Evolutionary conservation across 2,329 filamentous ascomycete species (phyloP).

Genomic region (Clonostachys solani): DNA sequence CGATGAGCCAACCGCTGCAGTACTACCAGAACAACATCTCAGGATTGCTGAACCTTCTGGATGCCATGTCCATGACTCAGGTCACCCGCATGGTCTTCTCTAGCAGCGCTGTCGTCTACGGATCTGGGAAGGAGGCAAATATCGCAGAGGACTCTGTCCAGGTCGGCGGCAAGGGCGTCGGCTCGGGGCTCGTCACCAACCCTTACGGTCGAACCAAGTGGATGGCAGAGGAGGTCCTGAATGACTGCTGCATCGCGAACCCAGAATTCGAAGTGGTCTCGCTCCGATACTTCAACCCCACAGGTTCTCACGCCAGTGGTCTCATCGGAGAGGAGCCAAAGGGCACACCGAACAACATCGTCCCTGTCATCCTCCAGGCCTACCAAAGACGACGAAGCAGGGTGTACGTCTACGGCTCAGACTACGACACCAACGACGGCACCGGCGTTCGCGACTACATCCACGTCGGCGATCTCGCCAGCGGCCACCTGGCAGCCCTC

Average conservation of each 20-base stretch:
- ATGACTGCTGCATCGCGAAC: constrained; percentile 56
- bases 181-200: constrained; percentile 50
- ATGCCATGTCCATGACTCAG: constrained; percentile 51
- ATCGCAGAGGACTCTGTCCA: constrained; percentile 31
- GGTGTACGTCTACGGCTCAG: constrained; percentile 57
- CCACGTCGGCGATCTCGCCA: constrained; percentile 61
- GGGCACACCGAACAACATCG: constrained; percentile 57
- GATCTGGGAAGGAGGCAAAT: constrained; percentile 46
- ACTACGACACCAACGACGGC: constrained; percentile 64
- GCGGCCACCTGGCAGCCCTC: constrained; percentile 60
- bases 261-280: constrained; percentile 59
- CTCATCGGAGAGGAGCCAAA: constrained; percentile 61
- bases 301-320: constrained; percentile 61
- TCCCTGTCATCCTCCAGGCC: constrained; percentile 60
- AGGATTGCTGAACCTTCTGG: constrained; percentile 56
- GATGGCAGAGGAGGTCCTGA: constrained; percentile 63
- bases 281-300: constrained; percentile 64
- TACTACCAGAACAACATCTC: constrained; percentile 68
- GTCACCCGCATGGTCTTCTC: constrained; percentile 67
- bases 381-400: constrained; percentile 47
- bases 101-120: constrained; percentile 65
- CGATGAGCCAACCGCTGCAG: constrained; percentile 52
- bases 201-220: constrained; percentile 65
- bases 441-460: constrained; percentile 66
- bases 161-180: constrained; percentile 22